These are phyloP conservation scores for Cucurbita maxima DNA, from an alignment of 306 rosid species.

Conservation along the genomic window DNA sequence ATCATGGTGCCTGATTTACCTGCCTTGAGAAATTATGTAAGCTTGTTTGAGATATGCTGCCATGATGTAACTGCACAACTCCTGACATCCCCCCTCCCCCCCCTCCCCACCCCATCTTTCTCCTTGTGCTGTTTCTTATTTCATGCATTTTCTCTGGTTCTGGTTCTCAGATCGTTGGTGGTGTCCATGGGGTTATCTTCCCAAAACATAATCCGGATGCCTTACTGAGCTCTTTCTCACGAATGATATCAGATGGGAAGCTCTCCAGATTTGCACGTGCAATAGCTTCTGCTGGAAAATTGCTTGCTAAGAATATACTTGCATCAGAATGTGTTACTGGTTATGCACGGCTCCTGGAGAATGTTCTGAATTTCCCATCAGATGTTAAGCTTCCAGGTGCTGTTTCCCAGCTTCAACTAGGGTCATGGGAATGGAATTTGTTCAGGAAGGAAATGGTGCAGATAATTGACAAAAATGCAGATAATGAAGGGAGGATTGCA, in stretches of 20 bases:
- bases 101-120: background rate
- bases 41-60: constrained; percentile 21
- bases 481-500: constrained; percentile 17
- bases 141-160: constrained; percentile 2
- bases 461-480: constrained; percentile 9
- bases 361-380: constrained; percentile 69
- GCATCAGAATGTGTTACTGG: constrained; percentile 74
- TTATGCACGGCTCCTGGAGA: constrained; percentile 83
- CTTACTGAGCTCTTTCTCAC: constrained; percentile 64
- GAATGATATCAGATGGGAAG: constrained; percentile 62
- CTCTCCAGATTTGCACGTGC: constrained; percentile 67
- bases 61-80: background rate
- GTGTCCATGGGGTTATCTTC: constrained; percentile 57
- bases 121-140: background rate
- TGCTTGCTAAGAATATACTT: constrained; percentile 54
- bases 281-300: constrained; percentile 77
- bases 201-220: constrained; percentile 70
- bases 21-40: constrained; percentile 59
- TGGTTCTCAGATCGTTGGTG: constrained; percentile 47
- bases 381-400: constrained; percentile 58
- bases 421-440: constrained; percentile 72
- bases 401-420: constrained; percentile 55
- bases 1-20: constrained; percentile 75
- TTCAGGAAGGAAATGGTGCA: constrained; percentile 32
- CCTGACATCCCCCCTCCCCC: background rate